Evolutionary conservation across 805 yeast species (phyloP).

Genomic region (Monosporozyma yasuniensis): DNA sequence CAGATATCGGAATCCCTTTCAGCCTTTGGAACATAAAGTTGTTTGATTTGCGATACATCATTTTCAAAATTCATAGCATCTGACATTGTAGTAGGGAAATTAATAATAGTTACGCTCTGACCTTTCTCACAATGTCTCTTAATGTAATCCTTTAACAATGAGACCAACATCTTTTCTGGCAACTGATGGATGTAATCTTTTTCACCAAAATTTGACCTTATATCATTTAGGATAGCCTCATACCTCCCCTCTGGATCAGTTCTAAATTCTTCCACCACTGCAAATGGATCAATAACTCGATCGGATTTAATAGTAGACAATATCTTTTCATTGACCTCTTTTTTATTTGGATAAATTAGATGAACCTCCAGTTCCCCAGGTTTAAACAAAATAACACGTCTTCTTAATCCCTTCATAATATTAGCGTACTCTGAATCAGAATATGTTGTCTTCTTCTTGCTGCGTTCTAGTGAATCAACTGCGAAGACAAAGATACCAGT

Average conservation of each 20-base stretch:
- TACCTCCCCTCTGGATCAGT: conserved; percentile 38
- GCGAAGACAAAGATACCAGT: conserved; percentile 35
- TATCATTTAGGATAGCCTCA: conserved; percentile 44
- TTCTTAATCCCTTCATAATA: conserved; percentile 40
- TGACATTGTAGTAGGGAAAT: conserved; percentile 53
- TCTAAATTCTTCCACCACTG: conserved; percentile 40
- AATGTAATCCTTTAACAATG: conserved; percentile 28
- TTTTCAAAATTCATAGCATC: conserved; percentile 70
- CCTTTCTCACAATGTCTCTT: conserved; percentile 23
- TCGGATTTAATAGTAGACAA: background rate
- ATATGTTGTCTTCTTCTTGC: conserved; percentile 29
- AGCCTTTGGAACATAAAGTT: conserved; percentile 25
- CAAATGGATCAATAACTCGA: conserved; percentile 41
- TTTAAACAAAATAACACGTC: conserved; percentile 38
- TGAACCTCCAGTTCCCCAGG: conserved; percentile 36
- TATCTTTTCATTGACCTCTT: background rate
- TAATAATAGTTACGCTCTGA: conserved; percentile 42
- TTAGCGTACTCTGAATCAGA: conserved; percentile 36
- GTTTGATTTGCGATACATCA: conserved; percentile 45
- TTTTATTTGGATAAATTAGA: background rate
- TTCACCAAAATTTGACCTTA: conserved; percentile 20
- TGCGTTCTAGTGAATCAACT: conserved; percentile 31
- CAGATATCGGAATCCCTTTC: conserved; percentile 38
- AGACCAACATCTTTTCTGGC: conserved; percentile 32
- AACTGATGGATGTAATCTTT: conserved; percentile 22